These are phyloP conservation scores for Stagonosporopsis cucurbitacearum DNA, from an alignment of 2,329 filamentous ascomycete genomes.

Conservation along the genomic window DNA sequence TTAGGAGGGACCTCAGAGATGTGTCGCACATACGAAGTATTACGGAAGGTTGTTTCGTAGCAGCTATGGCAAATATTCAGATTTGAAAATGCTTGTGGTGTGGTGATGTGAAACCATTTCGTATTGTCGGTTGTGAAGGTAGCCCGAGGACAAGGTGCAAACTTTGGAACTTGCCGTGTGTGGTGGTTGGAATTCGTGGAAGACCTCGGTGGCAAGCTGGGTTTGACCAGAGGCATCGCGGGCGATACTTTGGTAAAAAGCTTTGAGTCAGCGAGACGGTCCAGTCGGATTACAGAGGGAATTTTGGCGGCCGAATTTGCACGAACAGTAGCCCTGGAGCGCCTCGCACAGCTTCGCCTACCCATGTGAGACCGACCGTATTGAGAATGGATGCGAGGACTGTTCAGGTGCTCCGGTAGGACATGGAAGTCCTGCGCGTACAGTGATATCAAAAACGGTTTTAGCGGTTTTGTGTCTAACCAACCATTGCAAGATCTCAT, in stretches of 20 bases:
- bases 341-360: constrained; percentile 7
- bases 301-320: not conserved
- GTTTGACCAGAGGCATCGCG: constrained; percentile 12
- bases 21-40: constrained; percentile 22
- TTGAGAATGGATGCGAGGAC: constrained; percentile 16
- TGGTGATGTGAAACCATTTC: constrained; percentile 25
- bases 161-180: not conserved
- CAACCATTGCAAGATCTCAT: too few species aligned
- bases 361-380: not conserved
- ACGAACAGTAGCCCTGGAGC: not conserved
- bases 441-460: not conserved
- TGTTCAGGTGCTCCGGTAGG: constrained; percentile 12
- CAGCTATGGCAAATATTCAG: constrained; percentile 30
- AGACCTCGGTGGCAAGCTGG: not conserved
- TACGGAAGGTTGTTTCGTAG: constrained; percentile 26
- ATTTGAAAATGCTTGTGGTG: constrained; percentile 12
- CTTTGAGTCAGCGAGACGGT: too few species aligned
- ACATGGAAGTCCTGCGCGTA: constrained; percentile 2
- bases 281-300: not conserved
- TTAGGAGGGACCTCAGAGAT: constrained; percentile 18
- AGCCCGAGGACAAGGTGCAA: constrained; percentile 15
- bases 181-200: not conserved
- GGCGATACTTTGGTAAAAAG: too few species aligned
- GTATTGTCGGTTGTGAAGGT: constrained; percentile 14
- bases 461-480: not conserved